Conservation (phyloP, 305 asterid species). For the Fraxinus greggii region DNA sequence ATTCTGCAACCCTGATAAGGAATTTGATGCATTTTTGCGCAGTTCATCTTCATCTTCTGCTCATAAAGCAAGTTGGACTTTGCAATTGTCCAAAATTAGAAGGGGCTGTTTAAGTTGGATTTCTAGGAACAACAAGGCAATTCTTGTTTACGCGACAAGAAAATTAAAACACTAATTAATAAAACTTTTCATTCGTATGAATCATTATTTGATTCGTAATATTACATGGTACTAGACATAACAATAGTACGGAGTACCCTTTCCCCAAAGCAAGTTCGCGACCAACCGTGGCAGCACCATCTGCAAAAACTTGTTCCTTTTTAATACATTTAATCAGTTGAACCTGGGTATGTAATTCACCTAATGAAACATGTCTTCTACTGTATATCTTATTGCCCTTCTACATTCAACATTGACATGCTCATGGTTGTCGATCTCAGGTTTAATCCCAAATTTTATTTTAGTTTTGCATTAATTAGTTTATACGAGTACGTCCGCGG, state of each 20-base stretch:
- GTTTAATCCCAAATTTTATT: too few species aligned
- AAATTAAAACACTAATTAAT: slow-evolving; percentile 19
- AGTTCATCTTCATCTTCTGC: slow-evolving; percentile 32
- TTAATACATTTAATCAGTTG: too few species aligned
- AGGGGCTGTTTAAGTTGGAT: slow-evolving; percentile 34
- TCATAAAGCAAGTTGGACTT: slow-evolving; percentile 8
- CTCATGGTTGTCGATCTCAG: too few species aligned
- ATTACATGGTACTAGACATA: not conserved
- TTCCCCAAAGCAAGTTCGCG: not conserved
- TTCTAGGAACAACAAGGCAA: slow-evolving; percentile 32
- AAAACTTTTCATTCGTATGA: not conserved
- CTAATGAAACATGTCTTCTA: not conserved
- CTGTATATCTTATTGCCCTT: too few species aligned
- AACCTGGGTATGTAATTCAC: not conserved
- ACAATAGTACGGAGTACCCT: not conserved
- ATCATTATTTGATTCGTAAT: not conserved
- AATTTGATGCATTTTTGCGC: slow-evolving; percentile 18
- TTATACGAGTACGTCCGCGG: too few species aligned
- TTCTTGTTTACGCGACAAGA: slow-evolving; percentile 27
- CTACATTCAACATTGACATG: too few species aligned
- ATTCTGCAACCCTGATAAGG: slow-evolving; percentile 17
- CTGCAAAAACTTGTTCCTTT: too few species aligned
- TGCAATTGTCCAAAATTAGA: slow-evolving; percentile 32
- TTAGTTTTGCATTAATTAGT: too few species aligned
- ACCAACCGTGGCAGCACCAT: not conserved